Evolutionary conservation across 805 yeast genomes (phyloP), one percentile per base, ranked within the genome.

Genomic region (Komagataella ulmi): DNA sequence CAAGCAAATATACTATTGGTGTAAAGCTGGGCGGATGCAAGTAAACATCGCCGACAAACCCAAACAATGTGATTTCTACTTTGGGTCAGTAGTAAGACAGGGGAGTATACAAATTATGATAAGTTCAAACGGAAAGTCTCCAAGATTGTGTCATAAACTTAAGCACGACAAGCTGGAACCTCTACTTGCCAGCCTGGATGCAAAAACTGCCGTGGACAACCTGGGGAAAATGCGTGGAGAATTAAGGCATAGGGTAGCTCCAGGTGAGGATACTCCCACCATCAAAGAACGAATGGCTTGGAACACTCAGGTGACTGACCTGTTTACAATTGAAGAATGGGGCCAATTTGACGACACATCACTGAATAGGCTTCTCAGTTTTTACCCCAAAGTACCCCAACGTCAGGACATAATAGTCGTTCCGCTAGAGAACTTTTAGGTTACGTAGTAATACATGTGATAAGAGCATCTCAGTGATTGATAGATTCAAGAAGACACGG

Each of bases 41-140:
- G 88, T 85, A 21, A 87, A 87, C 60, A 82, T 86, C 45, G 95
- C 95, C 1, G 96, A 87, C 63, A 84, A 84, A 55, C 95, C 95
- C 2, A 75, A 77, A n/a, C 68, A 79, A 54, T 87, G 96, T 68
- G 96, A 87, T 64, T 87, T 85, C 65, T 87, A 85, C 67, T 87
- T 87, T 64, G 96, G 95, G 1, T 78, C 90, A 21, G 80, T 83
- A 69, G 80, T 78, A 63, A 74, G 85, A 59, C 77, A 77, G 56
- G 93, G 90, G 14, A 78, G 81, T 14, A 67, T 87, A 49, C 93
- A 86, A 61, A 74, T 87, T 44, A 82, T 87, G 90, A 83, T 87
- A 12, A 79, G 88, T 45, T 85, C 95, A 10, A 86, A 85, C 63
- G 95, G 95, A 3, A 77, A 81, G 58, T 83, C 90, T 2, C 96